Evolutionary conservation across 805 yeast genomes (phyloP), one percentile per base, ranked within the genome.

Genomic region (Candida qinlingensis): DNA sequence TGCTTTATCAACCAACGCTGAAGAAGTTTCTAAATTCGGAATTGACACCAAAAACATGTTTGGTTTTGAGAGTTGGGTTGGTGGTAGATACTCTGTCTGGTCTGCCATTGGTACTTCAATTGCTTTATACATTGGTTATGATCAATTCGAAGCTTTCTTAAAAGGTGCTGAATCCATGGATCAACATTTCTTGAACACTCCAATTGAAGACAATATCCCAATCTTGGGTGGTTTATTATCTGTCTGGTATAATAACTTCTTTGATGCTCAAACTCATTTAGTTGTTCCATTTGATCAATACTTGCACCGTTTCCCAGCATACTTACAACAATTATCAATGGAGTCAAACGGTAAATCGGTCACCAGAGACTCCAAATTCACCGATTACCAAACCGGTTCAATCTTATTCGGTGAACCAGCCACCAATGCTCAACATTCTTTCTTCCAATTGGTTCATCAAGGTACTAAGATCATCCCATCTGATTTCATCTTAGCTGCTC

Each of bases 51-150:
- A 82, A 69, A 94, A 94, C 79, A 94, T 94, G 99, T 94, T 94
- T 72, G 98, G 96, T 55, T 94, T 94, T 64, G 97, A 91, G 70
- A 85, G 75, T 74, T 94, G 99, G 99, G 99, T 94, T 56, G 99
- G 99, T 66, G 99, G 99, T 67, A 86, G 99, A 73, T 94, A 94
- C 83, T 94, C 99, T n/a, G 99, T 94, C 54, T 94, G 99, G 99
- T 87, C 96, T 39, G 95, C 99, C 55, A 94, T 94, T 69, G 99
- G 99, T 54, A 81, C 94, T 61, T 87, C 97, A 30, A 92, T 94
- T 55, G 96, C 96, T 61, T 73, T 94, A 60, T 94, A 86, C 81
- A 85, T 94, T 68, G 99, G 99, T 57, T 94, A 68, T 70, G 98
- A 94, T 56, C 87, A 90, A 80, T 94, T 94, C 64, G 92, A 87